phyloP scores from a whole-genome alignment of 225 moss, liverwort and hornwort genomes.

The Physcomitrium patens region DNA sequence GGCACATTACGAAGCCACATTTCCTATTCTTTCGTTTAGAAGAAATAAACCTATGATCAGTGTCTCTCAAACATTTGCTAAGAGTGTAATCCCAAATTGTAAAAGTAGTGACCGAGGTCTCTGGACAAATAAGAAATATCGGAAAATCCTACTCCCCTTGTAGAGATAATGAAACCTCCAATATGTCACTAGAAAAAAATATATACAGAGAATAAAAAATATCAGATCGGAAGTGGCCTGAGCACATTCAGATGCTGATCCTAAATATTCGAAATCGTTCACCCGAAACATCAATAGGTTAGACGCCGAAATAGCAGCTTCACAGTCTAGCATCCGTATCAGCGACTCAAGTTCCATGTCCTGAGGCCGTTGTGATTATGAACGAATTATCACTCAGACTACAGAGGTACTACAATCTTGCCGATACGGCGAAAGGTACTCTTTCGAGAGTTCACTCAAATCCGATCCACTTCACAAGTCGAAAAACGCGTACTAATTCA shows the following conservation, averaged over 20 bases:
- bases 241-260: neutral
- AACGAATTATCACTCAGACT: constrained; percentile 8
- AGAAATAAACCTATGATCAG: neutral
- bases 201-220: neutral
- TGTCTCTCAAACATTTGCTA: neutral
- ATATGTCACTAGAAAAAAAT: neutral
- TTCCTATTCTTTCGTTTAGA: neutral
- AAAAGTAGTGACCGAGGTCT: neutral
- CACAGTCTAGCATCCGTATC: neutral
- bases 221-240: constrained; percentile 2
- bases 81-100: neutral
- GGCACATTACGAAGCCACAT: too few species aligned
- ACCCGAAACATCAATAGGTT: neutral
- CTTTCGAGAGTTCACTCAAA: neutral
- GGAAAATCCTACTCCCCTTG: neutral
- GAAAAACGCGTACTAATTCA: neutral
- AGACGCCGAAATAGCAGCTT: neutral
- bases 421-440: neutral
- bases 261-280: neutral
- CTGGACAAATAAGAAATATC: neutral
- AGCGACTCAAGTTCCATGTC: constrained; percentile 17
- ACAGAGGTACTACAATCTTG: neutral
- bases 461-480: constrained; percentile 10
- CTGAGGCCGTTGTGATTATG: neutral
- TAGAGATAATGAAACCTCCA: neutral